Conservation (phyloP, 495 filamentous ascomycete genomes). For the Penicillium ucsense region DNA sequence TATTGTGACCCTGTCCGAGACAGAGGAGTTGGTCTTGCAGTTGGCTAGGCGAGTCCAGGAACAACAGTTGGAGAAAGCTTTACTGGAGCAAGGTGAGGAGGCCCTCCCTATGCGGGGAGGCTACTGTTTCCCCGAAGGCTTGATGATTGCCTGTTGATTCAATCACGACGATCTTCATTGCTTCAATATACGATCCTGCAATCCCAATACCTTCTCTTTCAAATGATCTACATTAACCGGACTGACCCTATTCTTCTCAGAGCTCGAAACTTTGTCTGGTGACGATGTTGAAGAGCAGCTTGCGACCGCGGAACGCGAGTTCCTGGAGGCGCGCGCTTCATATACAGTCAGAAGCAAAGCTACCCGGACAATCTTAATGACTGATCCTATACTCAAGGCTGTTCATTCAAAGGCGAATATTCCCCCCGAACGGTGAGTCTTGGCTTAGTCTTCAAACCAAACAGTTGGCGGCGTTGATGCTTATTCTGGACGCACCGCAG, state of each 20-base stretch:
- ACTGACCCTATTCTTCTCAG: constrained; percentile 7
- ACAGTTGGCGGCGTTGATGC: neutral
- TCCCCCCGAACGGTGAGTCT: constrained; percentile 53
- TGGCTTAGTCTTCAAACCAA: neutral
- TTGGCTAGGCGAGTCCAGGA: constrained; percentile 62
- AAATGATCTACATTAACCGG: neutral
- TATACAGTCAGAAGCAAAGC: constrained; percentile 59
- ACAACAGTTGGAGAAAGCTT: constrained; percentile 57
- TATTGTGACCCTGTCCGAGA: constrained; percentile 45
- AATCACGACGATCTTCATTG: neutral
- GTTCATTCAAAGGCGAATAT: constrained; percentile 61
- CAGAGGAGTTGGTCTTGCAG: constrained; percentile 52
- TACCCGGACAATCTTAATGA: constrained; percentile 54
- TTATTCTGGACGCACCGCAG: constrained; percentile 29
- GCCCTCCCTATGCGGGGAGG: neutral
- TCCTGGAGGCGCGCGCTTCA: constrained; percentile 57
- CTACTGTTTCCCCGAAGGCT: neutral
- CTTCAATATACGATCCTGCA: too few species aligned
- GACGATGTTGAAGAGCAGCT: constrained; percentile 43
- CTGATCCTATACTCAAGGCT: constrained; percentile 66
- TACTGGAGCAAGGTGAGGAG: constrained; percentile 45
- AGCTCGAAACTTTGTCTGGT: constrained; percentile 22
- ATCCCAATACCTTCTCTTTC: neutral
- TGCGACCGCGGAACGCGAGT: constrained; percentile 48
- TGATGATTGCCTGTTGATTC: neutral